These are phyloP conservation scores for Phytophthora capsici DNA, from an alignment of 352 stramenopile species.

Conservation along the genomic window DNA sequence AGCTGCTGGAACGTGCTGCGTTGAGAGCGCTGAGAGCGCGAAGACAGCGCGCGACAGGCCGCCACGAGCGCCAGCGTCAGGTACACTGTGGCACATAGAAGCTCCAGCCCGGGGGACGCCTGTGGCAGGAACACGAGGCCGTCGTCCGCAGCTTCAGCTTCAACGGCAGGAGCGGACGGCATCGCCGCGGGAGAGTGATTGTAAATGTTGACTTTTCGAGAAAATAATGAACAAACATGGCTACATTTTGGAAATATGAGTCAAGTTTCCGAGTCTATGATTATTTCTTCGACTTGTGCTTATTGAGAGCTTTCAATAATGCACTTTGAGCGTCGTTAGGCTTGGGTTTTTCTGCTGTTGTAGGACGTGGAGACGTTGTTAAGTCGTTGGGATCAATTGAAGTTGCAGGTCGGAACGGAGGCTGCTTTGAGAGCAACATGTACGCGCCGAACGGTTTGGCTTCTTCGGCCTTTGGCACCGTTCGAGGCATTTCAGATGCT, in stretches of 20 bases:
- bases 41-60: constrained; percentile 50
- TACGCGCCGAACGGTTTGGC: constrained; percentile 32
- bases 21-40: constrained; percentile 37
- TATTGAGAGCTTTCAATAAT: constrained; percentile 37
- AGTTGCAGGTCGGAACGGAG: constrained; percentile 5
- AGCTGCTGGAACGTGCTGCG: constrained; percentile 78
- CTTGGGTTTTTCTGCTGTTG: constrained; percentile 14
- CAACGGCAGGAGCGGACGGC: constrained; percentile 5
- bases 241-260: not conserved
- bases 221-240: not conserved
- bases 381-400: too few species aligned
- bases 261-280: too few species aligned
- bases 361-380: constrained; percentile 4
- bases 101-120: constrained; percentile 49
- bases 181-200: constrained; percentile 13
- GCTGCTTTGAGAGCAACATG: constrained; percentile 37
- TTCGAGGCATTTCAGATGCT: not conserved
- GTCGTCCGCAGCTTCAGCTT: constrained; percentile 19
- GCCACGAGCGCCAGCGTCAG: constrained; percentile 60
- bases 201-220: not conserved
- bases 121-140: constrained; percentile 69
- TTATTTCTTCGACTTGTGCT: constrained; percentile 15
- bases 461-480: constrained; percentile 10
- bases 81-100: constrained; percentile 71
- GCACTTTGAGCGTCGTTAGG: constrained; percentile 14